These are phyloP conservation scores for Alternaria angustiovoidea DNA, from an alignment of 2,329 filamentous ascomycete genomes.

Conservation along the genomic window DNA sequence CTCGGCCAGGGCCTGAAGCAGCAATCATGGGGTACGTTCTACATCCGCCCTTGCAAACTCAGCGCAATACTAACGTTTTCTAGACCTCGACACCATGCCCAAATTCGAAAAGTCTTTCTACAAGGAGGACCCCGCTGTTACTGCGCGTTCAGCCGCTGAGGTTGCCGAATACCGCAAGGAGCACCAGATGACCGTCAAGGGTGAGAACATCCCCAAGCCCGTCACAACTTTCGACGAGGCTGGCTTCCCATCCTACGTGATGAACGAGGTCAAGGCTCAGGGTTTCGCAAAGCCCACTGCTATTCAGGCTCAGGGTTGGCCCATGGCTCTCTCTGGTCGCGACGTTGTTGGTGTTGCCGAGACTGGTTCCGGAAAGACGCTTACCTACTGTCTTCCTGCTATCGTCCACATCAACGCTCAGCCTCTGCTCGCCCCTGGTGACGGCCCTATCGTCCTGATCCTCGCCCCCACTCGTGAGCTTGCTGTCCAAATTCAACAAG, in stretches of 20 bases:
- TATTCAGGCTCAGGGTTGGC: slow-evolving; percentile 98
- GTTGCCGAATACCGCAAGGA: slow-evolving; percentile 88
- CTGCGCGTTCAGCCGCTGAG: slow-evolving; percentile 76
- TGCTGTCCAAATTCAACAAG: slow-evolving; percentile 97
- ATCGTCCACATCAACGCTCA: slow-evolving; percentile 99
- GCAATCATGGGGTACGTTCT: slow-evolving; percentile 83
- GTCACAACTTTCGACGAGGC: slow-evolving; percentile 98
- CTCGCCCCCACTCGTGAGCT: slow-evolving; percentile 96
- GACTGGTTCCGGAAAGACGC: slow-evolving; percentile 98
- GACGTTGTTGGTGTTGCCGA: slow-evolving; percentile 99
- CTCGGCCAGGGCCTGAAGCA: slow-evolving; percentile 87
- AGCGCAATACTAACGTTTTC: slow-evolving; percentile 33
- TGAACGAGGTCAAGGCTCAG: slow-evolving; percentile 98
- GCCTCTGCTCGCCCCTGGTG: slow-evolving; percentile 91
- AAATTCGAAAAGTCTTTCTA: slow-evolving; percentile 99
- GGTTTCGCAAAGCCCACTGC: slow-evolving; percentile 93
- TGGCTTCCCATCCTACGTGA: slow-evolving; percentile 94
- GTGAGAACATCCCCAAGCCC: slow-evolving; percentile 84
- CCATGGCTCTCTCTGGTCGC: slow-evolving; percentile 96
- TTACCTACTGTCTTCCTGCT: slow-evolving; percentile 96
- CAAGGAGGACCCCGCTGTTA: slow-evolving; percentile 88
- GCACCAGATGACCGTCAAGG: slow-evolving; percentile 83
- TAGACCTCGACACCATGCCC: slow-evolving; percentile 79
- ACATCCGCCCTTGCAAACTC: not conserved
- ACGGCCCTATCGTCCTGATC: slow-evolving; percentile 95